Evolutionary conservation across 495 filamentous ascomycete genomes (phyloP), one percentile per base, ranked within the genome.

Genomic region (Neurospora hispaniola): DNA sequence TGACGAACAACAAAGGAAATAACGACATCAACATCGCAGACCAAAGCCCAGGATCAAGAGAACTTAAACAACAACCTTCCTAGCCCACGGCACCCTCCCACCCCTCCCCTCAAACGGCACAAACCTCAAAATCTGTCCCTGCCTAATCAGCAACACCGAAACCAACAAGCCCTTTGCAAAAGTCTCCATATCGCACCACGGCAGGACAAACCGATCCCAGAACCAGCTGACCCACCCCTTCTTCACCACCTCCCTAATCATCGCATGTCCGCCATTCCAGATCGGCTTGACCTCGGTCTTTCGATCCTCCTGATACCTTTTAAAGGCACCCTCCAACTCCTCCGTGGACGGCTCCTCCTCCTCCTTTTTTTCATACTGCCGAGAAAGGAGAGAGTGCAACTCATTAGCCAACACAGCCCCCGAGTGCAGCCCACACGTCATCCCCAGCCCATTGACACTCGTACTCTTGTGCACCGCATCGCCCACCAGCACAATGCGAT

Each of bases 401-500:
- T 62, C 54, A 62, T 62, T 62, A 35, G 54, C 54, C 27, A 62
- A 9, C 2, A 62, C 54, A 5, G 54, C 54, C 0, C 54, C 54
- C 5, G 54, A 62, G 8, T 62, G 54, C 54, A 62, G 35, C 0
- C 54, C 54, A 8, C 54, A 62, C 27, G 54, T 62, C 54, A 62
- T 62, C 12, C 54, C 54, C 12, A 62, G 7, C 23, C 54, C 54
- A 11, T 62, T 62, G 1, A 62, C 54, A 35, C 54, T 62, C 0
- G 54, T 62, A 18, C 54, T 62, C 75, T 86, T 86, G 71, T 84
- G 84, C 27, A 81, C 76, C 8, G 84, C 78, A 70, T 86, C 85
- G 12, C 85, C 84, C 2, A 83, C 74, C 35, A 83, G 78, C 8
- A 85, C 81, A 54, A 85, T 74, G 20, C 84, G 77, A 18, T 77